phyloP scores from a whole-genome alignment of 75 land plant species.

The Cupressus sempervirens region DNA sequence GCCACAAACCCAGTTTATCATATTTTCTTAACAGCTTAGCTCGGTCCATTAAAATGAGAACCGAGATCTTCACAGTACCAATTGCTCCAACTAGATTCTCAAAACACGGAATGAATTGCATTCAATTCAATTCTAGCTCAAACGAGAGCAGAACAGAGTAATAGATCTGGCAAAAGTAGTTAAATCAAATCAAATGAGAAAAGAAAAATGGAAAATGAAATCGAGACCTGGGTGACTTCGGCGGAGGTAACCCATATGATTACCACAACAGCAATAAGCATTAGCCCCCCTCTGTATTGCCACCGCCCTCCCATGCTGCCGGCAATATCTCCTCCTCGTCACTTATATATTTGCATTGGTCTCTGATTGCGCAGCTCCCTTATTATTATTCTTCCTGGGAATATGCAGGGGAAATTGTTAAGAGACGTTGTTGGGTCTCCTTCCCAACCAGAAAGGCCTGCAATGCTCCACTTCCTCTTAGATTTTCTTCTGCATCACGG shows the following conservation, averaged over 20 bases:
- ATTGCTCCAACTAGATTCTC: not conserved
- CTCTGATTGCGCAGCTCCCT: not conserved
- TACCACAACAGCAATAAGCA: slow-evolving; percentile 41
- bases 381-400: not conserved
- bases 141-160: not conserved
- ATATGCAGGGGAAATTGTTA: not conserved
- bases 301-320: slow-evolving; percentile 20
- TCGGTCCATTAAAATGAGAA: not conserved
- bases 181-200: not conserved
- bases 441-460: not conserved
- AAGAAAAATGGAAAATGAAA: not conserved
- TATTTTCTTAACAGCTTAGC: not conserved
- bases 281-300: slow-evolving; percentile 48
- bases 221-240: slow-evolving; percentile 58
- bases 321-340: not conserved
- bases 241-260: slow-evolving; percentile 66
- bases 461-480: not conserved
- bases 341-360: not conserved
- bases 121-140: too few species aligned
- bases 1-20: too few species aligned
- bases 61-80: not conserved
- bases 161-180: not conserved
- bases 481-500: not conserved
- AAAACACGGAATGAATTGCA: not conserved
- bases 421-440: not conserved